Evolutionary conservation across 1,284 basidiomycete genomes (phyloP), one percentile per base, ranked within the genome.

Genomic region (Melanopsichium pennsylvanicum): DNA sequence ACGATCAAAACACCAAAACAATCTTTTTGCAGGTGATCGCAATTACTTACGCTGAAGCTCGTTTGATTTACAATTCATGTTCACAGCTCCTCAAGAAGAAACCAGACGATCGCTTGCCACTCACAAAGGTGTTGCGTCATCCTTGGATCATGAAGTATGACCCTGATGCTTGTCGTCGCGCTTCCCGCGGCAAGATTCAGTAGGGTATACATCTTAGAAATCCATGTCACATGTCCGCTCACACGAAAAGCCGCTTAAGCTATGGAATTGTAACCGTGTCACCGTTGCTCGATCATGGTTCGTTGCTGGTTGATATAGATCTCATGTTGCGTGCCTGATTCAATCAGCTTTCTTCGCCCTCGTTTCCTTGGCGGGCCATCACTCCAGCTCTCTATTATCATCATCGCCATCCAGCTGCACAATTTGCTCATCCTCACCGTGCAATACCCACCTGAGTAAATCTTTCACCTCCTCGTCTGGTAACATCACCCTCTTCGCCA

Each of bases 61-160:
- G 5, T n/a, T 18, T 13, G 27, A 7, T 29, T 25, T n/a, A n/a
- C n/a, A n/a, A 2, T 0, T 37, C 9, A 39, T 26, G 6, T 4
- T 31, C 12, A 49, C 37, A 97, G 94, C 87, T 98, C 8, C 86
- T 98, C 10, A 88, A 88, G 79, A 89, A 94, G 73, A 88, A 93
- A 27, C 92, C 95, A 0, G 86, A 90, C 74, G 87, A 90, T 48
- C 87, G 96, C 2, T 71, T 99, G 5, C 86, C 93, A 0, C 85
- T 98, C 10, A 82, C 84, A 1, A 88, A 95, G 22, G 95, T 97
- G 25, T 85, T 89, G 33, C 84, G 84, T 9, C 96, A 97, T 78
- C 93, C 94, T 9, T 99, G 96, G 95, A 90, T 99, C 64, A 85
- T 90, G 59, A 91, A 88, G 81, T 89, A 95, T 60, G 81, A 84